Conservation (phyloP, 139 green algal genomes). For the Picochlorum sp. region DNA sequence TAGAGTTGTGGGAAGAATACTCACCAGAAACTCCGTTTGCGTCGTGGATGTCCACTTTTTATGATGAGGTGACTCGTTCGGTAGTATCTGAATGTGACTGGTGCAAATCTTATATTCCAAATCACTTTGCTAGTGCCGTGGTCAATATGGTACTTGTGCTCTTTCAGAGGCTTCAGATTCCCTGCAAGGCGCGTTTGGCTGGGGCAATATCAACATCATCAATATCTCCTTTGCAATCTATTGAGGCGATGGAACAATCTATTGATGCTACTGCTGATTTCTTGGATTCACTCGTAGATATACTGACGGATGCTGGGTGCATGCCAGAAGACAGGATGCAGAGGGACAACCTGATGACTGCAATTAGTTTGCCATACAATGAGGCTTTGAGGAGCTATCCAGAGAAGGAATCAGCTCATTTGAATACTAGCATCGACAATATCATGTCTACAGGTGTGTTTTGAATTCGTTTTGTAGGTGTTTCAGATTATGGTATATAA, state of each 20-base stretch:
- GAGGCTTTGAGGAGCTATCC: slow-evolving; percentile 22
- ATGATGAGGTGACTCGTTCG: slow-evolving; percentile 38
- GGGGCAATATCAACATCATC: slow-evolving; percentile 21
- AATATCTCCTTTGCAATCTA: slow-evolving; percentile 5
- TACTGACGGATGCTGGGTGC: not conserved
- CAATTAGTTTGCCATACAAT: slow-evolving; percentile 26
- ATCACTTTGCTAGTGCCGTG: slow-evolving; percentile 30
- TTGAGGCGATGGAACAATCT: slow-evolving; percentile 24
- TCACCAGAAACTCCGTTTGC: slow-evolving; percentile 14
- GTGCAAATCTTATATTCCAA: slow-evolving; percentile 35
- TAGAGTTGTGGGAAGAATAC: slow-evolving; percentile 34
- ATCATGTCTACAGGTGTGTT: not conserved
- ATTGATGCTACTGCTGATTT: slow-evolving; percentile 8
- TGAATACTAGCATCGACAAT: not conserved
- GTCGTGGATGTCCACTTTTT: slow-evolving; percentile 54
- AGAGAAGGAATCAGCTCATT: not conserved
- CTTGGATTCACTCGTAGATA: not conserved
- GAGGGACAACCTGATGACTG: slow-evolving; percentile 6
- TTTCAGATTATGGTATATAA: too few species aligned
- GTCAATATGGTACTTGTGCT: slow-evolving; percentile 27
- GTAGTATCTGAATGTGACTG: slow-evolving; percentile 51
- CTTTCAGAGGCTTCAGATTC: slow-evolving; percentile 15
- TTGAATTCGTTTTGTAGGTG: too few species aligned
- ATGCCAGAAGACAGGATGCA: not conserved
- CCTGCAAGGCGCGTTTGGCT: slow-evolving; percentile 20